Percentiles rank a stretch among this genome's conserved stretches.
Evolutionary conservation across 495 filamentous ascomycete genomes (phyloP).

Genomic region (Penicillium mononematosum): DNA sequence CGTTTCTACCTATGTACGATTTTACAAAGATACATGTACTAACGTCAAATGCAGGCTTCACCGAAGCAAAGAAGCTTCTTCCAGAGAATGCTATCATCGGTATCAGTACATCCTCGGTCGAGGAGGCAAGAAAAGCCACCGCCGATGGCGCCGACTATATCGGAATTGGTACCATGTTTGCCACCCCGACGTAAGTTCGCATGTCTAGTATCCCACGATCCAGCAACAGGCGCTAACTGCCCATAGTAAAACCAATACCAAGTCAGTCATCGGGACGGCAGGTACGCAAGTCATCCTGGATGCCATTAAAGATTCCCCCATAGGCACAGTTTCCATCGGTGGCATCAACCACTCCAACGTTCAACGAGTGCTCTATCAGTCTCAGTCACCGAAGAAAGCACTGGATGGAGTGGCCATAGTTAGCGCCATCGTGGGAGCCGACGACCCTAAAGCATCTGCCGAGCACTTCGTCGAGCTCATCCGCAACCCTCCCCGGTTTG

Average conservation of each 20-base stretch:
- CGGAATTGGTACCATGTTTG: slow-evolving; percentile 82
- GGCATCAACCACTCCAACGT: slow-evolving; percentile 81
- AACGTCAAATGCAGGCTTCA: slow-evolving; percentile 28
- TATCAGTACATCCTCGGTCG: slow-evolving; percentile 67
- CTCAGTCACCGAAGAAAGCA: slow-evolving; percentile 44
- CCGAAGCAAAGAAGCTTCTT: slow-evolving; percentile 66
- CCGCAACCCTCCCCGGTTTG: slow-evolving; percentile 48
- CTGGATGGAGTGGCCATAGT: slow-evolving; percentile 86
- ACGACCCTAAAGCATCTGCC: slow-evolving; percentile 61
- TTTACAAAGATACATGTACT: background rate
- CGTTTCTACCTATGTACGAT: slow-evolving; percentile 16
- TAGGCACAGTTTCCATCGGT: slow-evolving; percentile 77
- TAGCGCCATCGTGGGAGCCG: slow-evolving; percentile 78
- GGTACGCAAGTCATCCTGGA: slow-evolving; percentile 70
- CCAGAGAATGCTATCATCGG: slow-evolving; percentile 69
- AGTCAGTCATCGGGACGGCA: slow-evolving; percentile 76
- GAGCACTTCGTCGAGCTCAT: slow-evolving; percentile 53
- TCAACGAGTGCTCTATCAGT: slow-evolving; percentile 69
- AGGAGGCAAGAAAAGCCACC: slow-evolving; percentile 66
- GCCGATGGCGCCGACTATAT: slow-evolving; percentile 79
- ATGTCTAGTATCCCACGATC: background rate
- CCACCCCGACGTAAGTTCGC: slow-evolving; percentile 68
- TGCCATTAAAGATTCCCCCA: slow-evolving; percentile 45
- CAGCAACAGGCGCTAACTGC: slow-evolving; percentile 11
- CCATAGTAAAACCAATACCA: slow-evolving; percentile 63